Evolutionary conservation across 805 yeast species (phyloP).

Genomic region (Starmerella bombicola): DNA sequence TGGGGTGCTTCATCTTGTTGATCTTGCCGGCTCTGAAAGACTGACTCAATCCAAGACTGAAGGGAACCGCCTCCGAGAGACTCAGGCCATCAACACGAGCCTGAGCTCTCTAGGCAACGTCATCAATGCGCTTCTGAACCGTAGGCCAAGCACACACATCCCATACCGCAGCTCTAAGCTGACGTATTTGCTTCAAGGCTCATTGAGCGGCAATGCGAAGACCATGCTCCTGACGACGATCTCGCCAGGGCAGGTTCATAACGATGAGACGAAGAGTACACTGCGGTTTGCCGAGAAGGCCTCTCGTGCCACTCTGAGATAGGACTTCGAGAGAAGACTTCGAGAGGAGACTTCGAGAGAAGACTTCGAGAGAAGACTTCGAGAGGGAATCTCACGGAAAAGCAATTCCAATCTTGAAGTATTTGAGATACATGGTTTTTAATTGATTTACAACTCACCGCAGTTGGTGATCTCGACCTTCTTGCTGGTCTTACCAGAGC

Average conservation of each 20-base stretch:
- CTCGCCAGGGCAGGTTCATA: conserved; percentile 50
- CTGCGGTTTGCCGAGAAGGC: conserved; percentile 70
- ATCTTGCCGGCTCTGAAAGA: conserved; percentile 91
- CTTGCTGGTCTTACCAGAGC: conserved; percentile 53
- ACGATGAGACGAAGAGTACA: conserved; percentile 71
- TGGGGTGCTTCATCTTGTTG: conserved; percentile 70
- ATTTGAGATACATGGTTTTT: too few relatives aligned
- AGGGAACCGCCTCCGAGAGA: conserved; percentile 74
- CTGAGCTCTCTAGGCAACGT: conserved; percentile 85
- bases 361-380: too few relatives aligned
- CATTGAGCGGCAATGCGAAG: conserved; percentile 74
- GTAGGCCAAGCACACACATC: conserved; percentile 35
- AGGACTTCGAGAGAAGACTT: too few relatives aligned
- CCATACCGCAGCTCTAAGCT: conserved; percentile 63
- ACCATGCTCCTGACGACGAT: conserved; percentile 88
- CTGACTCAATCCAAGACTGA: conserved; percentile 58
- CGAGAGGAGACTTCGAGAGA: too few relatives aligned
- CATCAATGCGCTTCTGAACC: conserved; percentile 49
- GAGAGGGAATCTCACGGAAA: too few relatives aligned
- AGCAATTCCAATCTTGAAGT: too few relatives aligned
- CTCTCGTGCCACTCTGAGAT: conserved; percentile 8
- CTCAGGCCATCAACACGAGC: conserved; percentile 80
- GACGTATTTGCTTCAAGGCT: conserved; percentile 72
- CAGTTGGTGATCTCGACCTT: conserved; percentile 50
- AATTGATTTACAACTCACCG: conserved; percentile 42